phyloP scores from a whole-genome alignment of 164 flowering plant species.

The Akebia trifoliata region DNA sequence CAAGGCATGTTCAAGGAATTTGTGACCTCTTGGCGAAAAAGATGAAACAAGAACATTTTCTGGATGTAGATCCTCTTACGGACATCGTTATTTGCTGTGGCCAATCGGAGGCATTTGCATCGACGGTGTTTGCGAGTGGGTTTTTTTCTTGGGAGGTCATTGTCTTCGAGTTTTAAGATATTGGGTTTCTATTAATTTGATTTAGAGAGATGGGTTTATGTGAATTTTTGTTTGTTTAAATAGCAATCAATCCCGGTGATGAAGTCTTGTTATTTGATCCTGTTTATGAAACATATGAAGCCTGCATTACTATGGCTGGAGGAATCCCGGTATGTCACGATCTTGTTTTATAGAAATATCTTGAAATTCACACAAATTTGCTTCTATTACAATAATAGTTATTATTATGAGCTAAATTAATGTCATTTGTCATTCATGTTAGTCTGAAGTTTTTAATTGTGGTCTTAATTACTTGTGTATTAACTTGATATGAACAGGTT shows the following conservation, averaged over 20 bases:
- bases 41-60: constrained; percentile 44
- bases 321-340: constrained; percentile 69
- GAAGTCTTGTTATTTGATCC: constrained; percentile 83
- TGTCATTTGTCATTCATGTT: neutral
- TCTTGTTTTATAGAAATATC: neutral
- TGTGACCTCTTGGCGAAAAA: constrained; percentile 50
- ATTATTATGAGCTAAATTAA: neutral
- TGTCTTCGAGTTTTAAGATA: neutral
- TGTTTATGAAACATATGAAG: constrained; percentile 67
- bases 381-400: too few species aligned
- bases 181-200: neutral
- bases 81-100: constrained; percentile 80
- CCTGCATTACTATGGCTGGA: constrained; percentile 62
- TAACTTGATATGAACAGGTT: constrained; percentile 33
- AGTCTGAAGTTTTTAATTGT: neutral
- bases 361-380: too few species aligned
- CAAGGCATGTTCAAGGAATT: constrained; percentile 85
- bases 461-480: neutral
- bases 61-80: constrained; percentile 55
- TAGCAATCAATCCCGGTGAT: constrained; percentile 70
- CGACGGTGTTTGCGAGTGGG: constrained; percentile 67
- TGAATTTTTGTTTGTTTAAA: constrained; percentile 2
- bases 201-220: neutral
- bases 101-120: constrained; percentile 84
- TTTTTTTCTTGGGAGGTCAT: neutral